Conservation (phyloP, 257 asterid species). For the Lavandula angustifolia region DNA sequence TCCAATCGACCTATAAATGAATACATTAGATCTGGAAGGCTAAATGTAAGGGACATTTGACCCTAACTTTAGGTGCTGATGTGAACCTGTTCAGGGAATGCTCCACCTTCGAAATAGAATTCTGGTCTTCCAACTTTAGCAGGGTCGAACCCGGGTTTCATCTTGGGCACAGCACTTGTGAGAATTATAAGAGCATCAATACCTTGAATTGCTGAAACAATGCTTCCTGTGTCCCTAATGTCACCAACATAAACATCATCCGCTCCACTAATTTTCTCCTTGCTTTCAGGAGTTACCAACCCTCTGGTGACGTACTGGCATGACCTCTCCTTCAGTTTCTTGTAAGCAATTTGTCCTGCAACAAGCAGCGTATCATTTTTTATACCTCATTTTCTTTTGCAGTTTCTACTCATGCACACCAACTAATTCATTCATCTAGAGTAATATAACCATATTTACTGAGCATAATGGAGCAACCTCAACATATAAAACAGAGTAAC, state of each 20-base stretch:
- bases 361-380: slow-evolving; percentile 7
- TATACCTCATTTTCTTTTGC: not conserved
- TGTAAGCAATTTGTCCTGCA: slow-evolving; percentile 88
- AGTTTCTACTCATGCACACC: too few species aligned
- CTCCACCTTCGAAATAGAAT: slow-evolving; percentile 86
- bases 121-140: slow-evolving; percentile 84
- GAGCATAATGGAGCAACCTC: too few species aligned
- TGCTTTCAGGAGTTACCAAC: slow-evolving; percentile 85
- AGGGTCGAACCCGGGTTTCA: slow-evolving; percentile 88
- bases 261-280: too few species aligned
- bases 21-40: too few species aligned
- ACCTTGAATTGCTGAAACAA: too few species aligned
- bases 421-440: too few species aligned
- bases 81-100: slow-evolving; percentile 78
- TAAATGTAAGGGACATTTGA: too few species aligned
- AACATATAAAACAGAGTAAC: too few species aligned
- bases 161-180: slow-evolving; percentile 92
- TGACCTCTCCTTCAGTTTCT: too few species aligned
- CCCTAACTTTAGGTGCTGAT: not conserved
- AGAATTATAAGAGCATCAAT: slow-evolving; percentile 85
- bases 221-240: slow-evolving; percentile 57
- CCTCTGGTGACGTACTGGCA: slow-evolving; percentile 64
- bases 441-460: too few species aligned
- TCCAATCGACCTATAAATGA: too few species aligned
- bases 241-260: too few species aligned